These are phyloP conservation scores for Striga asiatica DNA, from an alignment of 257 asterid genomes.

Conservation along the genomic window DNA sequence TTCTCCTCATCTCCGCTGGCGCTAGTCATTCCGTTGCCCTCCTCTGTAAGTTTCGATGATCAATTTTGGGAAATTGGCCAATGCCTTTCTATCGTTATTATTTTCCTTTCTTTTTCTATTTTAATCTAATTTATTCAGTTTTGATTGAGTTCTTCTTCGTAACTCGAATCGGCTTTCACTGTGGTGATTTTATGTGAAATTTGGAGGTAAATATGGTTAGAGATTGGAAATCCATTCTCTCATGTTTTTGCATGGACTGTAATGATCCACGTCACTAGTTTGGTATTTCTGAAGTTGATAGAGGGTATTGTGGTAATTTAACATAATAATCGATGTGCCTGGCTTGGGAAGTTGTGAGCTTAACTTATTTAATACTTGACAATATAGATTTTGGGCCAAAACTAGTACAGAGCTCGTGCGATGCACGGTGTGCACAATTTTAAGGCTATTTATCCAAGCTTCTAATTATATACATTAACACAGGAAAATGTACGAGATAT, in stretches of 20 bases:
- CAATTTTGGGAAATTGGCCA: neutral
- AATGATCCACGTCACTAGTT: constrained; percentile 75
- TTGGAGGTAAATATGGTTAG: constrained; percentile 10
- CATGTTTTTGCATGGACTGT: constrained; percentile 24
- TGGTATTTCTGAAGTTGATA: neutral
- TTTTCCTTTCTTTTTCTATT: neutral
- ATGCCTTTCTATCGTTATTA: constrained; percentile 9
- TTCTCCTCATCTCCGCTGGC: constrained; percentile 80
- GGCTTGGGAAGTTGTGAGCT: neutral
- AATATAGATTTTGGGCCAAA: too few relatives aligned
- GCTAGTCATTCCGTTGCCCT: constrained; percentile 96
- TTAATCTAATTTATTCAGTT: neutral
- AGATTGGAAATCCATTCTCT: constrained; percentile 10
- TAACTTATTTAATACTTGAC: neutral
- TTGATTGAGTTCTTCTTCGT: neutral
- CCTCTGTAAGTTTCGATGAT: constrained; percentile 78
- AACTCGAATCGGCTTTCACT: neutral
- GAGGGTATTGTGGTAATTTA: neutral
- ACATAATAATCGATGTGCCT: neutral
- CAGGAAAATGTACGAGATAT: too few relatives aligned
- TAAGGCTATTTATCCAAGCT: too few relatives aligned
- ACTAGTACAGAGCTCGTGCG: too few relatives aligned
- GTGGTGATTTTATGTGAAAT: constrained; percentile 7
- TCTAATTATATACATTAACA: too few relatives aligned
- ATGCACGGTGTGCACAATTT: too few relatives aligned